Base-by-base conservation (phyloP, 2,329 filamentous ascomycete species). In the Cordyceps javanica region DNA sequence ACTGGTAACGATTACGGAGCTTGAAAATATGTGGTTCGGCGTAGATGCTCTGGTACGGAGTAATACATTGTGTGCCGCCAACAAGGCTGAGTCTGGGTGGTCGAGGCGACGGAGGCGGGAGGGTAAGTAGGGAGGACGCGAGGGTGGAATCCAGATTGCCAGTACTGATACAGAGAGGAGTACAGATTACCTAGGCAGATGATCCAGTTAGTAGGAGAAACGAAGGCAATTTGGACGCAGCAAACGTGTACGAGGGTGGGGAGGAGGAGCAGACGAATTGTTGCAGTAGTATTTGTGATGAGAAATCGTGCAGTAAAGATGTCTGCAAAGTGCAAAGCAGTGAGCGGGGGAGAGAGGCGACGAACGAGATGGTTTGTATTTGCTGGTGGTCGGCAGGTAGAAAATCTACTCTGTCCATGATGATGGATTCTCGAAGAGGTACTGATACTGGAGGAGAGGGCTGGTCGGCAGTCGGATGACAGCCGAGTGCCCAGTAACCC, bases 391-490 rank as follows among this genome's bases (percentile, higher is more conserved):
- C n/a, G n/a, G n/a, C n/a, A n/a, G 30, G 26, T 9, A 30, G n/a
- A 19, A 11, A 25, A 38, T 7, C 10, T 32, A 36, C 30, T 50
- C 45, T 39, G 41, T 32, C 10, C 14, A 14, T 16, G 16, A n/a
- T 39, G 36, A 39, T 13, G 36, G 36, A 6, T n/a, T 38, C 13
- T 16, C 34, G n/a, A n/a, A n/a, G n/a, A n/a, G n/a, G 34, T 16
- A n/a, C 14, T 13, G n/a, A 38, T 19, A 16, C 25, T 26, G 13
- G 19, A 16, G 23, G 36, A 13, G 19, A 19, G 21, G 30, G 42
- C 44, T 23, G 11, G 45, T 51, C 55, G 55, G 55, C 38, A 52
- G 46, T 51, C 55, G 55, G 46, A 50, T 57, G 55, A 23, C 55
- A 50, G 38, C 55, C 55, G 55, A 57, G 45, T 39, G 42, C 32